Evolutionary conservation across 2,329 filamentous ascomycete genomes (phyloP).

Genomic region (Ceratocystis ficicola): DNA sequence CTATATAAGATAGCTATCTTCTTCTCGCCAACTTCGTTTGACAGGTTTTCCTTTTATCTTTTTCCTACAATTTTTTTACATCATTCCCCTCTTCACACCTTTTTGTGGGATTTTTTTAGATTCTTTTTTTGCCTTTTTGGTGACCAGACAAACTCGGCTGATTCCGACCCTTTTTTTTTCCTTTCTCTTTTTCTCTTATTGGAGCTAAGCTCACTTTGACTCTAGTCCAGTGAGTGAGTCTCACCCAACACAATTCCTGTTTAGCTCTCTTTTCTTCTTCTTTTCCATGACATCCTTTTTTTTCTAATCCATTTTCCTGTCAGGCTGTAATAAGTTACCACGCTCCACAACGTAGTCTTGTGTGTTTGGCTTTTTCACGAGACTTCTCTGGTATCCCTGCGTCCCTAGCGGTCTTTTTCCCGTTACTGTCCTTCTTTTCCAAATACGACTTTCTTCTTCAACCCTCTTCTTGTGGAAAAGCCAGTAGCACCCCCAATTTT

Average conservation of each 20-base stretch:
- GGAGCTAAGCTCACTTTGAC: constrained; percentile 11
- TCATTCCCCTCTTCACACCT: constrained; percentile 2
- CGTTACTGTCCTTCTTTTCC: not conserved
- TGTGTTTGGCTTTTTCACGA: constrained; percentile 17
- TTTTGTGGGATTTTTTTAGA: constrained; percentile 12
- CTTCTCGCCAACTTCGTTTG: not conserved
- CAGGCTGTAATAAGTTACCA: not conserved
- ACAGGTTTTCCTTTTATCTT: not conserved
- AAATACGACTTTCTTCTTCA: not conserved
- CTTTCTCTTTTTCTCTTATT: constrained; percentile 9
- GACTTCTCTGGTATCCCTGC: not conserved
- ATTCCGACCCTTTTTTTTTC: constrained; percentile 13
- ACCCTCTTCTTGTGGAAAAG: not conserved
- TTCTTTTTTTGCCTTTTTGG: constrained; percentile 8
- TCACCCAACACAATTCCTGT: constrained; percentile 18
- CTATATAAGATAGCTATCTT: not conserved
- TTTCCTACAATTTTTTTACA: not conserved
- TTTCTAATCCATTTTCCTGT: not conserved
- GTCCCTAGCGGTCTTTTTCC: not conserved
- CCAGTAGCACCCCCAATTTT: not conserved
- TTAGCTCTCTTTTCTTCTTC: constrained; percentile 14
- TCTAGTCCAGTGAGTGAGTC: constrained; percentile 9
- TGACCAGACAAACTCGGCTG: constrained; percentile 13
- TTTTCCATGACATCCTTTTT: constrained; percentile 21
- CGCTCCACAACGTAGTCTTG: not conserved